Conservation (phyloP, 2,329 filamentous ascomycete genomes). For the Fusarium annulatum region DNA sequence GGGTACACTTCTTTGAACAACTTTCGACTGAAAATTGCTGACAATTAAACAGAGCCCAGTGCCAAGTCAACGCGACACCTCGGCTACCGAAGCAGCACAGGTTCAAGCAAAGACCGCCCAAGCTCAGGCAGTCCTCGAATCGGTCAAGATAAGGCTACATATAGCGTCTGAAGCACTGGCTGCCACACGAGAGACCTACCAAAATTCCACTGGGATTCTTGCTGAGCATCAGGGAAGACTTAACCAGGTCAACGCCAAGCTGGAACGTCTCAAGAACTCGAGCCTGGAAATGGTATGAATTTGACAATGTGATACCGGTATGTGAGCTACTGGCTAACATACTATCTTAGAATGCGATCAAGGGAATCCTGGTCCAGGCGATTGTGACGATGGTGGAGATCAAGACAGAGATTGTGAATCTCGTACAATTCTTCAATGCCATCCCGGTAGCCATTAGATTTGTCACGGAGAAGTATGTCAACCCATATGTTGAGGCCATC, state of each 20-base stretch:
- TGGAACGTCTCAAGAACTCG: not conserved
- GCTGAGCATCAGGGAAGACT: not conserved
- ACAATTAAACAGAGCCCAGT: not conserved
- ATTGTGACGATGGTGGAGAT: not conserved
- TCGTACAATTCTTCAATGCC: not conserved
- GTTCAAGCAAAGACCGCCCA: not conserved
- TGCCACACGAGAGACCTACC: not conserved
- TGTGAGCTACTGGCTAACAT: not conserved
- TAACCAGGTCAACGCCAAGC: not conserved
- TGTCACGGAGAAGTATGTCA: not conserved
- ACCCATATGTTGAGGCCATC: not conserved
- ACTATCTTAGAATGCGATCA: not conserved
- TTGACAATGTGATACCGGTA: accelerated
- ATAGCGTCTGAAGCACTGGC: not conserved
- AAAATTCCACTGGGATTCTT: not conserved
- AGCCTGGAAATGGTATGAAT: not conserved
- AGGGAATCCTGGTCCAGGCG: not conserved
- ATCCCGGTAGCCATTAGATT: not conserved
- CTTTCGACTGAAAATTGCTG: accelerated
- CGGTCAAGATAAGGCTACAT: not conserved
- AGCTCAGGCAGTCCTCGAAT: not conserved
- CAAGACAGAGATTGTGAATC: not conserved
- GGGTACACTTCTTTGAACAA: not conserved
- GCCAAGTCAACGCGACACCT: accelerated
- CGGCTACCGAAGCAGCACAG: not conserved